These are phyloP conservation scores for Dioscorea zingiberensis DNA, from an alignment of 106 monocot species.

Conservation along the genomic window DNA sequence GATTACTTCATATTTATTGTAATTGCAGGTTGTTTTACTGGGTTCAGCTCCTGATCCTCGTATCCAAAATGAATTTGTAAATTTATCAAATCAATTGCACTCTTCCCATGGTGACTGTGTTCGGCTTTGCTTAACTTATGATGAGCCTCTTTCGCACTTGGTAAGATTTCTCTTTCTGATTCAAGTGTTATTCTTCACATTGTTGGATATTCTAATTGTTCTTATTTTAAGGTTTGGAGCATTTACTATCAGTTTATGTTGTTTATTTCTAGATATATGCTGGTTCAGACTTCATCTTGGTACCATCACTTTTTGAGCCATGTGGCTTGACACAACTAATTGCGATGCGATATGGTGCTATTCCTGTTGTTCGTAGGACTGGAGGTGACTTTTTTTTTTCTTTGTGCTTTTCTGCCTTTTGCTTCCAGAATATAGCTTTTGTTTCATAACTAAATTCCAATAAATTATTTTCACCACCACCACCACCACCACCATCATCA, in stretches of 20 bases:
- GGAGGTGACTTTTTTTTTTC: constrained; percentile 51
- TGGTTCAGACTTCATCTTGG: constrained; percentile 90
- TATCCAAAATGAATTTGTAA: constrained; percentile 84
- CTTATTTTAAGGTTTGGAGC: too few relatives aligned
- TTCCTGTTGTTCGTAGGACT: constrained; percentile 93
- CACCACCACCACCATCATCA: too few relatives aligned
- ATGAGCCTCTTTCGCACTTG: constrained; percentile 97
- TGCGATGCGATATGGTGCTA: constrained; percentile 97
- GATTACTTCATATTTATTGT: neutral
- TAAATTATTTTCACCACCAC: too few relatives aligned
- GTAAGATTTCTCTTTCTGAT: constrained; percentile 24
- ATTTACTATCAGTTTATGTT: neutral
- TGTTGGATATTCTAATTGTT: too few relatives aligned
- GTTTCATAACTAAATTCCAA: too few relatives aligned
- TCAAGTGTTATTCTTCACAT: too few relatives aligned
- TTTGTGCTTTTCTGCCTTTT: too few relatives aligned
- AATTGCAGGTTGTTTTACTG: constrained; percentile 83
- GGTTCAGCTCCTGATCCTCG: constrained; percentile 95
- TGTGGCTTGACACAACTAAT: constrained; percentile 92
- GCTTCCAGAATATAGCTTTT: too few relatives aligned
- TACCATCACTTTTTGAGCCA: constrained; percentile 96
- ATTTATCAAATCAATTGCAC: constrained; percentile 77
- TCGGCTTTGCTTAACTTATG: constrained; percentile 78
- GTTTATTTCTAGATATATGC: constrained; percentile 76
- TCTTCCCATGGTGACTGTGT: constrained; percentile 65